These are phyloP conservation scores for Starmerella asiatica DNA, from an alignment of 805 yeast species.

Conservation along the genomic window DNA sequence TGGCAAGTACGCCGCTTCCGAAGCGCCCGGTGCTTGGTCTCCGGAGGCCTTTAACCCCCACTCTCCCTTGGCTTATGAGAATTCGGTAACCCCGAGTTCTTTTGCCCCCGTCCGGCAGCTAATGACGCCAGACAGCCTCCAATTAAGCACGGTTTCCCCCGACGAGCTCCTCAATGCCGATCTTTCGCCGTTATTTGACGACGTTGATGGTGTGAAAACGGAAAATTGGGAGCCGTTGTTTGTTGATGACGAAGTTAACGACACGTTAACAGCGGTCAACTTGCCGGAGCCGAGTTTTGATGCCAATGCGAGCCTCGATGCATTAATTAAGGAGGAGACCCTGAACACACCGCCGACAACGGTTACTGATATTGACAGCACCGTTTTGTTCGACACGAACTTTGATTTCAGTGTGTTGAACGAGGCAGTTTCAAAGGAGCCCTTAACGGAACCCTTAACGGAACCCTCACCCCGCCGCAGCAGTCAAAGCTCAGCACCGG, in stretches of 20 bases:
- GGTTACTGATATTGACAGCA: background rate
- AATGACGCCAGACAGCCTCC: slow-evolving; percentile 15
- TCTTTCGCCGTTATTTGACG: slow-evolving; percentile 26
- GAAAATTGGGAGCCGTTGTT: slow-evolving; percentile 20
- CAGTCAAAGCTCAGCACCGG: background rate
- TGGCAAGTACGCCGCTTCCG: slow-evolving; percentile 26
- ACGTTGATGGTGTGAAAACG: slow-evolving; percentile 14
- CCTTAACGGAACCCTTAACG: background rate
- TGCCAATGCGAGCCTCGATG: too few species aligned
- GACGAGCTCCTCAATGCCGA: slow-evolving; percentile 18
- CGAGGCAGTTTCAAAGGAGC: slow-evolving; percentile 1
- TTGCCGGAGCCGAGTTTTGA: background rate
- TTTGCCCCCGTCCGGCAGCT: slow-evolving; percentile 6
- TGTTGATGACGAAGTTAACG: slow-evolving; percentile 14
- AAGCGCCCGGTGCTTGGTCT: slow-evolving; percentile 22
- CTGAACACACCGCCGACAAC: background rate
- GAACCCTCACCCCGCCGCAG: background rate
- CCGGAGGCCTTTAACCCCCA: slow-evolving; percentile 11
- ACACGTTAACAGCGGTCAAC: background rate
- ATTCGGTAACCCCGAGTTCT: slow-evolving; percentile 1
- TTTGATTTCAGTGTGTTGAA: slow-evolving; percentile 7
- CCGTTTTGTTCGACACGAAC: background rate
- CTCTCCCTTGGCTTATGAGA: slow-evolving; percentile 17
- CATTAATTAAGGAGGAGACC: background rate
- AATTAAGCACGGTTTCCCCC: slow-evolving; percentile 14